Percentiles rank a stretch among this genome's conserved stretches.
phyloP scores from a whole-genome alignment of 768 basidiomycete genomes.

The Nidularia pulvinata region DNA sequence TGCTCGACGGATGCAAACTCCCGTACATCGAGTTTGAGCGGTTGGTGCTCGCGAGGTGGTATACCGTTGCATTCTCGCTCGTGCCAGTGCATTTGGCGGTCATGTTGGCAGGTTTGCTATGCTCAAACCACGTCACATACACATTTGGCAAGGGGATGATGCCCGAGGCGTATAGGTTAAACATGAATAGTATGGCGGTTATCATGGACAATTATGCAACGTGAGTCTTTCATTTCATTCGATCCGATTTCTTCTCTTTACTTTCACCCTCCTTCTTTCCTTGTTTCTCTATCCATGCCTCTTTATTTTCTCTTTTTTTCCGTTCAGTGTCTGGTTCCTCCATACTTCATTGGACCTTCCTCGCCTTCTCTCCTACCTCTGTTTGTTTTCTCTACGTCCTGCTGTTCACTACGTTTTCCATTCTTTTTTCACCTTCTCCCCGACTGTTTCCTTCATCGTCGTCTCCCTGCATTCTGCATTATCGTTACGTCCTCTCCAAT shows the following conservation, averaged over 20 bases:
- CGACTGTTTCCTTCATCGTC: too few relatives aligned
- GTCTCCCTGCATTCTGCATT: too few relatives aligned
- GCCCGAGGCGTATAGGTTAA: slow-evolving; percentile 80
- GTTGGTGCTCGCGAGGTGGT: slow-evolving; percentile 60
- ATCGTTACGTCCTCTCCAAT: too few relatives aligned
- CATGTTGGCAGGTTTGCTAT: slow-evolving; percentile 66
- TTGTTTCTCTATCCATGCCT: too few relatives aligned
- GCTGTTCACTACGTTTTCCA: too few relatives aligned
- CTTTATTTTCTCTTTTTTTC: too few relatives aligned
- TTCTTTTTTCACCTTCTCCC: too few relatives aligned
- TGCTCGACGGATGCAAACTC: slow-evolving; percentile 74
- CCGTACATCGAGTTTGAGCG: slow-evolving; percentile 60
- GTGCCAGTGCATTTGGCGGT: slow-evolving; percentile 68
- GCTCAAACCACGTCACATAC: slow-evolving; percentile 85
- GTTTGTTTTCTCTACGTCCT: too few relatives aligned
- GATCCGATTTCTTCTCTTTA: not conserved
- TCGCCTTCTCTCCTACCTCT: too few relatives aligned
- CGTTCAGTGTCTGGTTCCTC: too few relatives aligned
- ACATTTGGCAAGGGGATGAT: slow-evolving; percentile 89
- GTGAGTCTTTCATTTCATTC: slow-evolving; percentile 30
- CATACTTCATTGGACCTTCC: too few relatives aligned
- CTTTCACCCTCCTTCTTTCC: too few relatives aligned
- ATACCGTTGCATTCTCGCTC: slow-evolving; percentile 59
- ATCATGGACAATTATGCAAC: slow-evolving; percentile 87
- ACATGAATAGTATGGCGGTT: slow-evolving; percentile 72